Conservation (phyloP, 148 eudicot species). For the Cornus florida region DNA sequence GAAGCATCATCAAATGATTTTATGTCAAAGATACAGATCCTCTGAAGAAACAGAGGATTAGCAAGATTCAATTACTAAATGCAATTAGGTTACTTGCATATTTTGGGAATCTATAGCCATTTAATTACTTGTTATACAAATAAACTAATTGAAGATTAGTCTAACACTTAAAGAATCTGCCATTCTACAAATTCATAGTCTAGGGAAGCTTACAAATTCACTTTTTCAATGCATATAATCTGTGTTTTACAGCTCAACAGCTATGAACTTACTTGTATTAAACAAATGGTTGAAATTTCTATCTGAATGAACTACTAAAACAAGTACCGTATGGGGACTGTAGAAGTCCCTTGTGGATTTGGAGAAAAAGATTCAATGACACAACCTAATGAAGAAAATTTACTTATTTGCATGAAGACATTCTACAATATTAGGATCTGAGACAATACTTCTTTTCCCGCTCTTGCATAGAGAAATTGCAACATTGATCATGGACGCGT, state of each 20-base stretch:
- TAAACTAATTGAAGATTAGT: too few relatives aligned
- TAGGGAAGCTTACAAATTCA: background rate
- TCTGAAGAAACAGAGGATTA: background rate
- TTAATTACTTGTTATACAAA: too few relatives aligned
- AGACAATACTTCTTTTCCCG: background rate
- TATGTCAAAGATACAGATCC: background rate
- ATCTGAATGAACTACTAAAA: background rate
- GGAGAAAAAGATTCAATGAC: background rate
- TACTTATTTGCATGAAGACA: background rate
- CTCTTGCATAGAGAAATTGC: background rate
- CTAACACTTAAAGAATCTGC: too few relatives aligned
- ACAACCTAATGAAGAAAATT: background rate
- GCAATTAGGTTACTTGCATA: too few relatives aligned
- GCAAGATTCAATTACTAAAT: background rate
- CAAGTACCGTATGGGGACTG: background rate
- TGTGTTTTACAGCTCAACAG: background rate
- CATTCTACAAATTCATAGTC: background rate
- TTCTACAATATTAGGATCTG: background rate
- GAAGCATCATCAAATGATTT: background rate
- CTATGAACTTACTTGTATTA: background rate
- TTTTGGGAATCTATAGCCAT: too few relatives aligned
- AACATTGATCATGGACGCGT: background rate
- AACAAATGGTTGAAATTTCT: background rate
- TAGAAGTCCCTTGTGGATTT: background rate
- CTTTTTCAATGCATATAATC: background rate